Base-by-base conservation (phyloP, 1,284 basidiomycete genomes). In the Cutaneotrichosporon sp. region DNA sequence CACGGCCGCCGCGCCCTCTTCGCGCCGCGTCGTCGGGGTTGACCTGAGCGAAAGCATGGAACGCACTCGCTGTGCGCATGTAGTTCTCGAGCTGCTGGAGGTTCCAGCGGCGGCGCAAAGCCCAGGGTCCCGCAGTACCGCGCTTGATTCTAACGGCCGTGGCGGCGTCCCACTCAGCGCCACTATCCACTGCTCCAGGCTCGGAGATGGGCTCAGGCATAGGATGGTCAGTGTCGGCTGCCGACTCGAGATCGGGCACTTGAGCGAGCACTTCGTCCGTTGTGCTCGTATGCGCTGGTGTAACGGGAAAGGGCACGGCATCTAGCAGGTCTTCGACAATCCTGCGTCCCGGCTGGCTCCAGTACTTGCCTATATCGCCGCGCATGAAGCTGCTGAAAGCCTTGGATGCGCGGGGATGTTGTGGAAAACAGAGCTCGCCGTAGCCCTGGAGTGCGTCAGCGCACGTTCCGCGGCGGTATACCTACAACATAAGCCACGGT, bases 301-400 rank as follows among this genome's bases (percentile, higher is more conserved):
- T 61, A 51, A 73, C 65, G 0, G 86, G 83, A 54, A 83, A 80
- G 0, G 86, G 85, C 13, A 91, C 79, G 26, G 82, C 82, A 8
- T 82, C 75, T 0, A 91, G 79, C 60, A 87, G 83, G 10, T 80
- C 80, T 46, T 88, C 86, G 17, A 91, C 77, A 58, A 90, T 86
- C 0, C 79, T 79, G 9, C 90, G 79, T 1, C 90, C 89, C 0
- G 89, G 90, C 47, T 85, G 84, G 60, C 89, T 80, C 81, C 87
- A 92, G 66, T 88, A 82, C 1, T 83, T 80, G 0, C 87, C 88
- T 1, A 90, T 68, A n/a, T 77, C 76, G 37, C 46, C 51, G 38
- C 47, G 37, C 23, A 60, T 55, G 46, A 65, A 52, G 12, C 59
- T 78, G 61, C 90, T 84, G 40, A 85, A 73, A 4, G 26, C 17